A percentile compares a stretch with the other conserved stretches of the same genome.
phyloP scores from a whole-genome alignment of 2,329 filamentous ascomycete species.

The Colletotrichum coccodes region DNA sequence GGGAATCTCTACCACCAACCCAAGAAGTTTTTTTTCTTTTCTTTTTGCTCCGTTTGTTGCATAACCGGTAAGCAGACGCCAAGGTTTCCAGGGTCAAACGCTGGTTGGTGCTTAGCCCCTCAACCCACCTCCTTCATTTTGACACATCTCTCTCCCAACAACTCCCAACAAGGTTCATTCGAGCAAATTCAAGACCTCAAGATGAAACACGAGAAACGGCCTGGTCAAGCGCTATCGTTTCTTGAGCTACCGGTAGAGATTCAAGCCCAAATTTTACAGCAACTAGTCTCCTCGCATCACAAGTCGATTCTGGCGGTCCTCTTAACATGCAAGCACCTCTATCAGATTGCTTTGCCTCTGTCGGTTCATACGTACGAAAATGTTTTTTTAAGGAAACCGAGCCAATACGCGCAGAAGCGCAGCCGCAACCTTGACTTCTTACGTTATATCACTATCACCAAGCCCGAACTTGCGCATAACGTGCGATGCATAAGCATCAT shows the following conservation, averaged over 20 bases:
- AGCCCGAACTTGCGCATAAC: not conserved
- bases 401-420: not conserved
- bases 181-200: not conserved
- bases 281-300: not conserved
- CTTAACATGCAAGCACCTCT: not conserved
- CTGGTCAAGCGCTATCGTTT: not conserved
- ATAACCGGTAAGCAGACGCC: not conserved
- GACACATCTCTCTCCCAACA: not conserved
- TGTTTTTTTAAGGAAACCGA: not conserved
- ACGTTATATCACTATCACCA: slow-evolving; percentile 3
- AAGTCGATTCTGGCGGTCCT: not conserved
- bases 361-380: slow-evolving; percentile 3
- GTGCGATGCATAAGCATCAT: not conserved
- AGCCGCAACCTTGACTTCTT: slow-evolving; percentile 7
- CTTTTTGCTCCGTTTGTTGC: not conserved
- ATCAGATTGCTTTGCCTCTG: not conserved
- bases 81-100: not conserved
- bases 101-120: not conserved
- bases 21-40: not conserved
- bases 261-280: not conserved
- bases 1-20: not conserved
- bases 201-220: not conserved
- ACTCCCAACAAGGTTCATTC: not conserved
- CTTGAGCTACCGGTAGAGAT: not conserved
- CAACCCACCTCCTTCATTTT: not conserved